These are phyloP conservation scores for Alnus glutinosa DNA, from an alignment of 306 rosid genomes.

Conservation along the genomic window DNA sequence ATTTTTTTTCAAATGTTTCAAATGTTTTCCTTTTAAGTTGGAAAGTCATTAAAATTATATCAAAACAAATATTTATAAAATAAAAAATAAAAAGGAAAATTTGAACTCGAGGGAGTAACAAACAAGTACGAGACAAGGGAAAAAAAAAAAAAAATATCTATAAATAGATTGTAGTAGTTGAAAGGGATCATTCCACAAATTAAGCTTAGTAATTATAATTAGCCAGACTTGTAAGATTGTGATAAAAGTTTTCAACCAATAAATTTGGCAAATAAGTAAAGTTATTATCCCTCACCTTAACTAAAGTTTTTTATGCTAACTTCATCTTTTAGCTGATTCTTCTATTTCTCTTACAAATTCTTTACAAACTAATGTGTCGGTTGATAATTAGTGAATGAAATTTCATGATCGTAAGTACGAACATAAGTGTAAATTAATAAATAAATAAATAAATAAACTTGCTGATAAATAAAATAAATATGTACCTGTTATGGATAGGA, in stretches of 20 bases:
- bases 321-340: too few relatives aligned
- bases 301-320: background rate
- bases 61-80: too few relatives aligned
- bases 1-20: background rate
- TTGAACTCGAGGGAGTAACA: too few relatives aligned
- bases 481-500: constrained; percentile 94
- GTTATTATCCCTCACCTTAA: background rate
- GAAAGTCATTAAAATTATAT: background rate
- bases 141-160: too few relatives aligned
- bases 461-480: background rate
- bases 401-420: too few relatives aligned
- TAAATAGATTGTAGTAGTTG: background rate
- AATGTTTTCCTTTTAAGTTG: background rate
- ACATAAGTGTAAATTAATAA: too few relatives aligned
- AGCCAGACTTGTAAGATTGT: background rate
- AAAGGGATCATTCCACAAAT: background rate
- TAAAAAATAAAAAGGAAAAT: too few relatives aligned
- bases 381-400: background rate
- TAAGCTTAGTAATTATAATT: background rate
- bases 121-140: too few relatives aligned
- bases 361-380: background rate
- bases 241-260: background rate
- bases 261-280: background rate
- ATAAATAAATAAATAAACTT: too few relatives aligned
- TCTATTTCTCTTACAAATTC: too few relatives aligned